Evolutionary conservation across 2,329 filamentous ascomycete genomes (phyloP).

Genomic region (Drechslera avenae): DNA sequence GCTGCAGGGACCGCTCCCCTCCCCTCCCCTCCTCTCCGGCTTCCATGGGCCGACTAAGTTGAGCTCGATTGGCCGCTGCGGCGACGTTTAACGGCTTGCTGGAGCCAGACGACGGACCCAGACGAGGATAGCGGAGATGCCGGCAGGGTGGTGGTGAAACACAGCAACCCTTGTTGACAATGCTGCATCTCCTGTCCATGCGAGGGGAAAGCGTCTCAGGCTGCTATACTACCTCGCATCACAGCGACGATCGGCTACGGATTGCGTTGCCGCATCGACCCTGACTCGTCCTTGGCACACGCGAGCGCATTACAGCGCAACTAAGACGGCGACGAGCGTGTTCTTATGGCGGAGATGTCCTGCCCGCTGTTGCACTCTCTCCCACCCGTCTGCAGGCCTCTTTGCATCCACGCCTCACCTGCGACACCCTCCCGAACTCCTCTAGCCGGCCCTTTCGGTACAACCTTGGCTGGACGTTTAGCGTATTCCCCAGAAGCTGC

Average conservation of each 20-base stretch:
- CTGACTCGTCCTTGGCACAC: constrained; percentile 29
- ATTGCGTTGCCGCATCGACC: constrained; percentile 22
- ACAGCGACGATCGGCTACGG: constrained; percentile 23
- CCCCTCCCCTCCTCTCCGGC: too few species aligned
- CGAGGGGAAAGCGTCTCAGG: constrained; percentile 35
- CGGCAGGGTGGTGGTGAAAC: constrained; percentile 39
- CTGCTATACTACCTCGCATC: constrained; percentile 14
- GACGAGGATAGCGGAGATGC: constrained; percentile 13
- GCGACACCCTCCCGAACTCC: constrained; percentile 8
- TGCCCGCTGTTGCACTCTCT: not conserved
- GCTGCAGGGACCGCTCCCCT: too few species aligned
- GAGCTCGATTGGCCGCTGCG: too few species aligned
- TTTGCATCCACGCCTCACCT: constrained; percentile 1
- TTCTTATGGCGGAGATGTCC: constrained; percentile 5
- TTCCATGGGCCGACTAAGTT: constrained; percentile 17
- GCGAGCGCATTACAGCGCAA: constrained; percentile 20
- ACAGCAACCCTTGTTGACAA: constrained; percentile 32
- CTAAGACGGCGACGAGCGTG: not conserved
- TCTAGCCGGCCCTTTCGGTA: constrained; percentile 6
- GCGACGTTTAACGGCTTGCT: not conserved
- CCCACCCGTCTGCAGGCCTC: not conserved
- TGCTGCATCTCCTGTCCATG: constrained; percentile 34
- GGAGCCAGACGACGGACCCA: constrained; percentile 10
- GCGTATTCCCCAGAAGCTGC: constrained; percentile 24
- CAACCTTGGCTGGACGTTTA: constrained; percentile 10